Base-by-base conservation (phyloP, 2,329 filamentous ascomycete species). In the Verticillium tricorpus region DNA sequence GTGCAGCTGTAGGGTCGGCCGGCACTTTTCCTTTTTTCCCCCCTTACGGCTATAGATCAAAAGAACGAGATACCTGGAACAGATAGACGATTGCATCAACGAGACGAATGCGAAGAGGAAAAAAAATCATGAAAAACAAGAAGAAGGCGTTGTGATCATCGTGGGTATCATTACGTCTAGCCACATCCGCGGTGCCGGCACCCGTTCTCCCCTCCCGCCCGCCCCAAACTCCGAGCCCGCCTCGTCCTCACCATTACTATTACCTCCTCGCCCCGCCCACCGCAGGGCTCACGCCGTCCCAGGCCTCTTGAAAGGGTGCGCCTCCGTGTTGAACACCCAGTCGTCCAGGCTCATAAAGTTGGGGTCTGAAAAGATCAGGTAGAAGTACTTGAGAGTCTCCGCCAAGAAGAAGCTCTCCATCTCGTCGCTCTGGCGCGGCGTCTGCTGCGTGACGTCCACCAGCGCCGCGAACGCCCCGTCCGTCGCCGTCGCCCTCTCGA, bases 301-400 rank as follows among this genome's bases (percentile, higher is more conserved):
- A 69, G 28, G 45, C 19, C 45, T 22, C 19, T 50, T 50, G 45
- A 79, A 70, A 0, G 81, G 81, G 65, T 84, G 81, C 2, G 80
- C 82, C 68, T 83, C 82, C 0, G 82, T 84, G 61, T 83, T 84
- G 35, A 87, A 72, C 45, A 91, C 86, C 71, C 80, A 91, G 9
- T 90, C 82, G 71, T 92, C 89, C 69, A 92, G 72, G 69, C 81
- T 89, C 50, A 90, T 78, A 34, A 87, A 68, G n/a, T 83, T 80
- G 0, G 86, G 84, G 17, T 88, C 82, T 25, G 84, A 85, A 67
- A 91, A 92, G 32, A 91, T 82, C 58, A 92, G 72, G 66, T 89
- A 92, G 61, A 91, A 91, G 66, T 92, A 92, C 74, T 91, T 92
- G 63, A 92, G 74, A 17, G 89, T 92, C 76, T 92, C 89, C 0